These are phyloP conservation scores for Metschnikowia gruessii DNA, from an alignment of 805 yeast genomes.

Conservation along the genomic window DNA sequence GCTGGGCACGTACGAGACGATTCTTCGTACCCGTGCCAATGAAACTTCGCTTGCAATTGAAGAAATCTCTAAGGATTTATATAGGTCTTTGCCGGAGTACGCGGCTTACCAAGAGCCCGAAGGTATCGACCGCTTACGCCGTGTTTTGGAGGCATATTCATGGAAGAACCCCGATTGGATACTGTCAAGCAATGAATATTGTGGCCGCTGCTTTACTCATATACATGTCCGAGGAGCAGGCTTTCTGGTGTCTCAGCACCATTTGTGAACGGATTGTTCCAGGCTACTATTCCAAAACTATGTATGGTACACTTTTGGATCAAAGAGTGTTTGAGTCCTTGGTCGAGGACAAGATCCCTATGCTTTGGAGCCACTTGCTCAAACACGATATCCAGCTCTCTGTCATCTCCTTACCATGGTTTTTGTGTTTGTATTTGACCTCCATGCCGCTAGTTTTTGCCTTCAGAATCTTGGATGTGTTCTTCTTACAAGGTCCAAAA, in stretches of 20 bases:
- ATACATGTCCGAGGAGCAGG: constrained; percentile 94
- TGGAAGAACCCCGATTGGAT: constrained; percentile 98
- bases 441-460: constrained; percentile 96
- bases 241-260: constrained; percentile 84
- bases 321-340: constrained; percentile 90
- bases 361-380: constrained; percentile 77
- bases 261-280: constrained; percentile 86
- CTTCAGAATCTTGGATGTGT: constrained; percentile 84
- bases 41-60: constrained; percentile 82
- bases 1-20: constrained; percentile 52
- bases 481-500: constrained; percentile 85
- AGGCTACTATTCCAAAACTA: constrained; percentile 93
- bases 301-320: constrained; percentile 95
- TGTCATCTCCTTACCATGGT: constrained; percentile 95
- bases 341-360: constrained; percentile 86
- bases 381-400: constrained; percentile 85
- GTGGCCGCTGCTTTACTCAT: constrained; percentile 76
- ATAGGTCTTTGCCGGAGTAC: constrained; percentile 92
- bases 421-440: constrained; percentile 80
- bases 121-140: constrained; percentile 79
- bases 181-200: constrained; percentile 98
- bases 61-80: constrained; percentile 94
- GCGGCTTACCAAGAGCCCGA: constrained; percentile 86
- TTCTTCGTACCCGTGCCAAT: constrained; percentile 60
- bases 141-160: constrained; percentile 89